These are phyloP conservation scores for Stygiomarasmius scandens DNA, from an alignment of 1,284 basidiomycete species.

Conservation along the genomic window DNA sequence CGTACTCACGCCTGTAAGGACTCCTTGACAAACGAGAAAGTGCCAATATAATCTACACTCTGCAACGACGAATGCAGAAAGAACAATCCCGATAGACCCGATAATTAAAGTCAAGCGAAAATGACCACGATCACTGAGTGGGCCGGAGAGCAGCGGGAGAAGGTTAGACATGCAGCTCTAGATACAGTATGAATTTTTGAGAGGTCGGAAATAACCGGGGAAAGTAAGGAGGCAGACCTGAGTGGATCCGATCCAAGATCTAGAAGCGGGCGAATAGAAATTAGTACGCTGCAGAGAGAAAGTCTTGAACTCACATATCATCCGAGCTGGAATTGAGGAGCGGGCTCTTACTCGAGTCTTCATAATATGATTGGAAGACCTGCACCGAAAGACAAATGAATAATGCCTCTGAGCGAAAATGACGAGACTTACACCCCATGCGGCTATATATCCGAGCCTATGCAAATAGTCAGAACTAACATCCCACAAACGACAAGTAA, in stretches of 20 bases:
- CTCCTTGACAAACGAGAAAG: constrained; percentile 57
- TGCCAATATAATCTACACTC: constrained; percentile 64
- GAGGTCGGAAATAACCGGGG: constrained; percentile 17
- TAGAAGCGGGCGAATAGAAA: constrained; percentile 25
- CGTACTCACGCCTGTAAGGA: constrained; percentile 47
- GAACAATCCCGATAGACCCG: constrained; percentile 43
- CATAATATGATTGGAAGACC: constrained; percentile 51
- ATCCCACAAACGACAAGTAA: neutral
- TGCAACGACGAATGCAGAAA: constrained; percentile 56
- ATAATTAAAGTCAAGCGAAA: constrained; percentile 46
- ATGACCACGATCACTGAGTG: constrained; percentile 53
- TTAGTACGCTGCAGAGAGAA: too few relatives aligned
- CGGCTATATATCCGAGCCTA: constrained; percentile 5
- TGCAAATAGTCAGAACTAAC: neutral
- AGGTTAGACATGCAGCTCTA: constrained; percentile 47
- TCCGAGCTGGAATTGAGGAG: constrained; percentile 58
- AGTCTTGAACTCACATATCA: constrained; percentile 30
- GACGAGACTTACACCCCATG: constrained; percentile 12
- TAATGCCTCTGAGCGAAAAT: too few relatives aligned
- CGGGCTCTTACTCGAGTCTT: constrained; percentile 40
- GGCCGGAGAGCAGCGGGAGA: constrained; percentile 50
- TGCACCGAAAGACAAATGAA: constrained; percentile 4
- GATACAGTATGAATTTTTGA: too few relatives aligned
- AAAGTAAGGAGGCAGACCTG: constrained; percentile 33
- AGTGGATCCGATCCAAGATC: constrained; percentile 78